These are phyloP conservation scores for Vigna nakashimae DNA, from an alignment of 306 rosid genomes.

Conservation along the genomic window DNA sequence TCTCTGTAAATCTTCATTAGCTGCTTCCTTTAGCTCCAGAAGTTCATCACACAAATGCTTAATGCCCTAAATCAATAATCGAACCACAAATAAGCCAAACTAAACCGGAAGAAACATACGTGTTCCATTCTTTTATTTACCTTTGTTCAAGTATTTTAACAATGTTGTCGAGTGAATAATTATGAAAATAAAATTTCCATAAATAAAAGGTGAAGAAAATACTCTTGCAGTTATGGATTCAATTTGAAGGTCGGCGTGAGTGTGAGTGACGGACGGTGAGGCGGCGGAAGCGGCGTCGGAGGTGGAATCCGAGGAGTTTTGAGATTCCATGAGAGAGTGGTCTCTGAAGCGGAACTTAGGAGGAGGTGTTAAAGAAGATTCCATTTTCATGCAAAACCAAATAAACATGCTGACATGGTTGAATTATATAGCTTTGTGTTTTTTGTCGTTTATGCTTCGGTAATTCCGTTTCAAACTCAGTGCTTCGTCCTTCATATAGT, in stretches of 20 bases:
- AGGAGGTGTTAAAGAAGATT: constrained; percentile 54
- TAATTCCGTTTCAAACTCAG: background rate
- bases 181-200: background rate
- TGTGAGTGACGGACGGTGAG: constrained; percentile 44
- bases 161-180: background rate
- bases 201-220: background rate
- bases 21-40: constrained; percentile 71
- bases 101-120: too few relatives aligned
- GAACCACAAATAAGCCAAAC: background rate
- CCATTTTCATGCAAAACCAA: constrained; percentile 48
- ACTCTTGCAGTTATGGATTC: constrained; percentile 82
- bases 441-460: background rate
- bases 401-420: too few relatives aligned
- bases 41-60: constrained; percentile 85
- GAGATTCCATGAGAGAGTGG: constrained; percentile 54
- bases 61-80: constrained; percentile 59
- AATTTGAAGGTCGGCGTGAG: constrained; percentile 53
- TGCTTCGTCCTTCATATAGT: background rate
- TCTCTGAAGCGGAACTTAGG: constrained; percentile 70
- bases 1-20: constrained; percentile 66
- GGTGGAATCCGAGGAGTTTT: constrained; percentile 53
- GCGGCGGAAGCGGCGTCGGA: constrained; percentile 54
- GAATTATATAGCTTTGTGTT: background rate
- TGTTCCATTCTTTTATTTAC: too few relatives aligned
- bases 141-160: too few relatives aligned